Evolutionary conservation across 352 stramenopile genomes (phyloP).

Genomic region (Hyphochytrium catenoides): DNA sequence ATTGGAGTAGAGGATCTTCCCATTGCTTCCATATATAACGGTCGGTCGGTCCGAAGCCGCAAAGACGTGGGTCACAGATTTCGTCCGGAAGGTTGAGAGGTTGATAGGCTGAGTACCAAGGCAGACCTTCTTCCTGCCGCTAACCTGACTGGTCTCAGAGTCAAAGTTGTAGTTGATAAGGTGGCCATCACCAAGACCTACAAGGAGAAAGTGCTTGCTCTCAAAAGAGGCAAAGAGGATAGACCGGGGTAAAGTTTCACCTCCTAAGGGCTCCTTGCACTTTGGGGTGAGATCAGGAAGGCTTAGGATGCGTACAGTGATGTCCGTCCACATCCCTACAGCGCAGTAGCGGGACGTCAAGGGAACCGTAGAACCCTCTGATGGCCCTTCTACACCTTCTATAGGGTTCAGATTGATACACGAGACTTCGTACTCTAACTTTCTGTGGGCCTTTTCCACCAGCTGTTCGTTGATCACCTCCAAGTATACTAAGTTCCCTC

Average conservation of each 20-base stretch:
- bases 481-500: constrained; percentile 70
- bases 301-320: constrained; percentile 61
- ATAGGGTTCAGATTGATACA: constrained; percentile 71
- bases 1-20: constrained; percentile 90
- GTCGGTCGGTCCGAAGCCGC: constrained; percentile 87
- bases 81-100: constrained; percentile 71
- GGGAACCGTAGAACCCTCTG: constrained; percentile 11
- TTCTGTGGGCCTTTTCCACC: constrained; percentile 24
- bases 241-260: constrained; percentile 54
- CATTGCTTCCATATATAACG: constrained; percentile 87
- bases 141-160: constrained; percentile 16
- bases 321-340: constrained; percentile 75
- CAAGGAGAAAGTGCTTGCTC: constrained; percentile 66
- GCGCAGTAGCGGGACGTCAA: constrained; percentile 33
- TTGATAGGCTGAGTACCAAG: constrained; percentile 82
- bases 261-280: constrained; percentile 35
- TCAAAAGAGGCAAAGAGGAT: constrained; percentile 66
- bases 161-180: constrained; percentile 76
- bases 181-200: constrained; percentile 87
- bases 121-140: constrained; percentile 74
- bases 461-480: constrained; percentile 27
- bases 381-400: background rate
- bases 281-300: constrained; percentile 43
- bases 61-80: constrained; percentile 82
- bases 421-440: constrained; percentile 80